Evolutionary conservation across 495 filamentous ascomycete species (phyloP).

Genomic region (Talaromyces stipitatus): DNA sequence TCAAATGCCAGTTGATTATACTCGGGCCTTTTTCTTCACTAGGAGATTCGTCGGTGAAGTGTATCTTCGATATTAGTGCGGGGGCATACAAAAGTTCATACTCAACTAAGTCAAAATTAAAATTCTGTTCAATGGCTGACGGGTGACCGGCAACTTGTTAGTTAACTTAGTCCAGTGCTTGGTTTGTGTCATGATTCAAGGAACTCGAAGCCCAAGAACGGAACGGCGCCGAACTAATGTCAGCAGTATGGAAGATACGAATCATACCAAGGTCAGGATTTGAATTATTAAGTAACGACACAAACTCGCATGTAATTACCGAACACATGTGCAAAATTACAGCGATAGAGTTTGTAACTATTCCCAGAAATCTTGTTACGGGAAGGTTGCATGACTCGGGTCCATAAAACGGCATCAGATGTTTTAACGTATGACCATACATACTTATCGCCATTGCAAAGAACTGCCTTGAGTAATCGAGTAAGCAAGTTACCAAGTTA

Average conservation of each 20-base stretch:
- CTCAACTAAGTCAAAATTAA: not conserved
- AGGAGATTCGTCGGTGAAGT: not conserved
- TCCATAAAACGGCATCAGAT: not conserved
- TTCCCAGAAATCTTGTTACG: not conserved
- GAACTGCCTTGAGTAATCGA: not conserved
- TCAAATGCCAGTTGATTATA: too few species aligned
- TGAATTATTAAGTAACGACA: not conserved
- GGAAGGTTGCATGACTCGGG: not conserved
- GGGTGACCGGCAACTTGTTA: not conserved
- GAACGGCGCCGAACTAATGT: not conserved
- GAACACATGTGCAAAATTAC: not conserved
- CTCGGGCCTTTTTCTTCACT: not conserved
- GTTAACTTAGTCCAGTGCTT: not conserved
- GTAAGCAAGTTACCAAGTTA: not conserved
- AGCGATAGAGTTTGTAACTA: not conserved
- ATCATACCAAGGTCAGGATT: not conserved
- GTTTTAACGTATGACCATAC: not conserved
- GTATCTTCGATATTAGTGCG: not conserved
- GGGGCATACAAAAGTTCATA: not conserved
- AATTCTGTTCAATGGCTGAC: not conserved
- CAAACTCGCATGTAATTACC: not conserved
- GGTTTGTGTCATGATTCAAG: not conserved
- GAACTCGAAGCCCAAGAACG: not conserved
- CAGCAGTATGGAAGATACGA: not conserved
- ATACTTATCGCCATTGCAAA: not conserved